phyloP scores from a whole-genome alignment of 2,329 filamentous ascomycete genomes.

The Corynespora cassiicola region DNA sequence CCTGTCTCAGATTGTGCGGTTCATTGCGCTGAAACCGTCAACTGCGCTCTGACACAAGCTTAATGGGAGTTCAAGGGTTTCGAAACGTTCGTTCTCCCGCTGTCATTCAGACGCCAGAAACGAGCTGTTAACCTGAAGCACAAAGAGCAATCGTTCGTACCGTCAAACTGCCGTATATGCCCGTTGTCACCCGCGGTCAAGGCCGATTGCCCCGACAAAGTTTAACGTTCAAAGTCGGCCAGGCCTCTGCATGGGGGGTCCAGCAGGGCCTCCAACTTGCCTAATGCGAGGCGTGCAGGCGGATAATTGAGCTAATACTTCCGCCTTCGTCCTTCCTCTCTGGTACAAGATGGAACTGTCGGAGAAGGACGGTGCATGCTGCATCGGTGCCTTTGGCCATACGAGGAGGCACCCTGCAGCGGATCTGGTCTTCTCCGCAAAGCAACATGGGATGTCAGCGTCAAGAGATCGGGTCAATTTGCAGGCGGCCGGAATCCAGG shows the following conservation, averaged over 20 bases:
- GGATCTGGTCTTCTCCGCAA: conserved; percentile 19
- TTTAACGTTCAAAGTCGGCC: no score
- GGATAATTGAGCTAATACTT: conserved; percentile 26
- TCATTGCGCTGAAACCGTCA: conserved; percentile 19
- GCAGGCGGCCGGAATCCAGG: conserved; percentile 16
- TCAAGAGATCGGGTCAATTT: conserved; percentile 16
- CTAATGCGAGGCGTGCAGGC: conserved; percentile 29
- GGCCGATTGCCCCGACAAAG: no score
- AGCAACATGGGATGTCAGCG: conserved; percentile 13
- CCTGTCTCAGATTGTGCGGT: conserved; percentile 28
- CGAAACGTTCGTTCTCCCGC: conserved; percentile 12
- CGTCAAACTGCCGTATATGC: no score
- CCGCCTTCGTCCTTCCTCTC: conserved; percentile 25
- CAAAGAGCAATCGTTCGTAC: no score
- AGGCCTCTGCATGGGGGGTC: no score
- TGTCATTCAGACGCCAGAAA: conserved; percentile 8
- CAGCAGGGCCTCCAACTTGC: conserved; percentile 10
- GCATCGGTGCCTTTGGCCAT: conserved; percentile 1
- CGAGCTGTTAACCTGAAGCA: conserved; percentile 12
- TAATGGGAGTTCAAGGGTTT: conserved; percentile 14
- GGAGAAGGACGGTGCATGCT: conserved; percentile 3
- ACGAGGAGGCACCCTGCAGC: conserved; percentile 6
- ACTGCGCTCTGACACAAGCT: conserved; percentile 19
- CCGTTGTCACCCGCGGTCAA: no score
- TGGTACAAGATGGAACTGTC: no score